Conservation (phyloP, 495 filamentous ascomycete genomes). For the Pyrenula massariospora region DNA sequence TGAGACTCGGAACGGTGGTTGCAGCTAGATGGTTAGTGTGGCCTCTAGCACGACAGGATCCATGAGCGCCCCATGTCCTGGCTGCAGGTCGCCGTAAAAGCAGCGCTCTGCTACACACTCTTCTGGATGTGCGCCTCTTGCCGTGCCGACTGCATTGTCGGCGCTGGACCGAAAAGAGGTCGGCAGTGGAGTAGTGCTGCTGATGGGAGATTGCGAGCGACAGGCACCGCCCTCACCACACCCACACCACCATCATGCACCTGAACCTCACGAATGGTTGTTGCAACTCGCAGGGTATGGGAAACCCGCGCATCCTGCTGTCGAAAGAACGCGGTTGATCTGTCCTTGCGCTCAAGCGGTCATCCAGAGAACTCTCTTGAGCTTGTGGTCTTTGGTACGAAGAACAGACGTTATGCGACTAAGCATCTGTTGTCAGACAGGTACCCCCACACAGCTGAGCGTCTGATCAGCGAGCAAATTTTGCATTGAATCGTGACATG, state of each 20-base stretch:
- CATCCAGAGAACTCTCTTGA: background rate
- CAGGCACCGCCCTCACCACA: background rate
- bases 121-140: background rate
- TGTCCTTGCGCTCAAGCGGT: background rate
- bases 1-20: background rate
- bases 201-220: background rate
- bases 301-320: too few relatives aligned
- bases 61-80: background rate
- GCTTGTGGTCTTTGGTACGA: background rate
- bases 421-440: background rate
- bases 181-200: background rate
- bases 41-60: background rate
- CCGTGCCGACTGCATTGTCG: background rate
- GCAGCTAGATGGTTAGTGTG: background rate
- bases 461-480: background rate
- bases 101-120: background rate
- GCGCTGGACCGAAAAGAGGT: background rate
- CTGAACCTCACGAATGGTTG: background rate
- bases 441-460: background rate
- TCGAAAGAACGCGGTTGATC: too few relatives aligned
- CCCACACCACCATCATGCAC: background rate
- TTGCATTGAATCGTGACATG: background rate
- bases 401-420: background rate
- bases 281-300: too few relatives aligned
- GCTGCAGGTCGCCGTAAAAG: background rate